A percentile compares a stretch with the other conserved stretches of the same genome.
Evolutionary conservation across 768 basidiomycete genomes (phyloP).

Genomic region (Hygrocybe punicea): DNA sequence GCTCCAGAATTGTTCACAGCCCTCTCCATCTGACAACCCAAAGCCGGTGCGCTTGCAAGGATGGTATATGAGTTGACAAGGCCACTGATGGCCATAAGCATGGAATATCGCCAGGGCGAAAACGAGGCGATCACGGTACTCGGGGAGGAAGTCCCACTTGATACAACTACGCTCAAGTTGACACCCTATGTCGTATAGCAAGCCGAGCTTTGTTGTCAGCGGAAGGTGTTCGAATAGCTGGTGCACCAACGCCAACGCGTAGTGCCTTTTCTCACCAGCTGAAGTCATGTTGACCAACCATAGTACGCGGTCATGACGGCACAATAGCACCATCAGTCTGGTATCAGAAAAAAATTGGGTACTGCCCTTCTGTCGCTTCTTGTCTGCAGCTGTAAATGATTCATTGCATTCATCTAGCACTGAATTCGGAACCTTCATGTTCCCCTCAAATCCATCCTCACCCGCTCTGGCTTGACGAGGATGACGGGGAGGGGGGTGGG

Average conservation of each 20-base stretch:
- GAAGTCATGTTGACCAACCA: conserved; percentile 39
- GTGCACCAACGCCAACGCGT: conserved; percentile 29
- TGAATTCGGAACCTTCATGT: conserved; percentile 26
- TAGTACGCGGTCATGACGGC: conserved; percentile 34
- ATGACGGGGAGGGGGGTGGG: no score
- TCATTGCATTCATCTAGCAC: conserved; percentile 34
- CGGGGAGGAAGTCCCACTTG: conserved; percentile 16
- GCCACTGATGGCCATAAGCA: conserved; percentile 40
- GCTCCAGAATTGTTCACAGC: conserved; percentile 34
- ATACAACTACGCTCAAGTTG: conserved; percentile 26
- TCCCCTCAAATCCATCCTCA: conserved; percentile 13
- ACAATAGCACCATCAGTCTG: conserved; percentile 37
- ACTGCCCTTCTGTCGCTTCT: conserved; percentile 24
- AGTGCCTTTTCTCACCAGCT: conserved; percentile 35
- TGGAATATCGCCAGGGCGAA: background rate
- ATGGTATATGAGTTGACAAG: conserved; percentile 37
- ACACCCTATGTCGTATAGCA: conserved; percentile 40
- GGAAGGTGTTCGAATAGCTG: conserved; percentile 35
- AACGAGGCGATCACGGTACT: background rate
- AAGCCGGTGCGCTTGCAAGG: conserved; percentile 31
- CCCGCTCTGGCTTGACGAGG: no score
- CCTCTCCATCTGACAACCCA: conserved; percentile 29
- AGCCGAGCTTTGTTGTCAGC: conserved; percentile 17
- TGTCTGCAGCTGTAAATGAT: conserved; percentile 32
- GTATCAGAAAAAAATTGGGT: conserved; percentile 30